A percentile compares a stretch with the other conserved stretches of the same genome.
Conservation (phyloP, 352 stramenopile species). For the Saprolegnia parasitica region DNA sequence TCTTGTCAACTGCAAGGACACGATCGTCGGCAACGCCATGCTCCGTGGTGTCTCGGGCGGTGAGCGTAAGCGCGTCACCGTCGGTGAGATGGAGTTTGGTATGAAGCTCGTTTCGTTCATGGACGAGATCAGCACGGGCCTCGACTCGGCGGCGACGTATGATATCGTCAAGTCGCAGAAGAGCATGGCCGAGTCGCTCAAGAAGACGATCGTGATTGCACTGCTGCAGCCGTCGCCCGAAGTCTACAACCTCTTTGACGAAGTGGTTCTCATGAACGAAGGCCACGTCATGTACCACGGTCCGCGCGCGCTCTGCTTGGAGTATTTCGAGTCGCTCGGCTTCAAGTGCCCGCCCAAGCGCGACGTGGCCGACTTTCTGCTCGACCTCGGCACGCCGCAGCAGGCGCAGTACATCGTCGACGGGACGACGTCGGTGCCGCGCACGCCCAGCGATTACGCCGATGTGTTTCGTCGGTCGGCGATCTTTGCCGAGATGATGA, state of each 20-base stretch:
- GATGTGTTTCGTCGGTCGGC: slow-evolving; percentile 32
- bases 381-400: slow-evolving; percentile 34
- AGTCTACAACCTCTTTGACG: slow-evolving; percentile 91
- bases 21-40: slow-evolving; percentile 60
- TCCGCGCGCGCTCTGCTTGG: slow-evolving; percentile 39
- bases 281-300: slow-evolving; percentile 87
- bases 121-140: slow-evolving; percentile 70
- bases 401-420: background rate
- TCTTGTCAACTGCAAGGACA: slow-evolving; percentile 51
- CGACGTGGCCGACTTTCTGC: slow-evolving; percentile 79
- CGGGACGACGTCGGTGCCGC: background rate
- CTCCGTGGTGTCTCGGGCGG: slow-evolving; percentile 63
- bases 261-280: slow-evolving; percentile 88
- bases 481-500: slow-evolving; percentile 37
- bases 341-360: slow-evolving; percentile 33
- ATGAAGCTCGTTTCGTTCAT: slow-evolving; percentile 71
- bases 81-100: slow-evolving; percentile 73
- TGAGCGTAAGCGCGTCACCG: slow-evolving; percentile 71
- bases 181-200: slow-evolving; percentile 46
- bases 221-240: slow-evolving; percentile 91
- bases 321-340: slow-evolving; percentile 57
- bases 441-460: background rate
- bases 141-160: slow-evolving; percentile 53
- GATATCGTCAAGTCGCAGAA: slow-evolving; percentile 50
- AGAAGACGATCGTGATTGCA: slow-evolving; percentile 60